Evolutionary conservation across 805 yeast species (phyloP), one percentile per base, ranked within the genome.

Genomic region (Ogataea nitratoaversa): DNA sequence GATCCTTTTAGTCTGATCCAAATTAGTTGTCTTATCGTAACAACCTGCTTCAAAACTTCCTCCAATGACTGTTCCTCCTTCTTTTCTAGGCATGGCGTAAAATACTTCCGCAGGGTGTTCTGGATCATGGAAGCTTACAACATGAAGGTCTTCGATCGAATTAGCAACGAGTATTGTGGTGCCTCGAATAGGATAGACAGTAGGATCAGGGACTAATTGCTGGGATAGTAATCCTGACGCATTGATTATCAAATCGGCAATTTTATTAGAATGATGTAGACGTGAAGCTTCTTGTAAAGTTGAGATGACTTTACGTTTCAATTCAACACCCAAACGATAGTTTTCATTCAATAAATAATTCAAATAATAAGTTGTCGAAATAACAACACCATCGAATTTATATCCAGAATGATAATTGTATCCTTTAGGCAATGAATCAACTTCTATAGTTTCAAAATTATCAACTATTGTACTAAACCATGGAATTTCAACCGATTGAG

Each of bases 21-120:
- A 52, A 47, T 78, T 80, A 31, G 65, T 62, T 3, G 36, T 47
- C 7, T 47, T 42, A 9, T 42, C 35, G 38, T 50, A 47, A 20
- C 52, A 54, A 29, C 50, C 45, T 11, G 49, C 33, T 25, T 54
- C 46, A 45, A 54, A 52, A 41, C 59, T 54, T 0, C 88, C 89
- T 3, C 88, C 89, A 41, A 82, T 69, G 30, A 82, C 76, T 25
- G 76, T 67, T 33, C 84, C 85, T n/a, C 88, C 87, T 60, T 82
- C 88, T 44, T 74, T 76, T 41, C 88, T 61, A n/a, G 88, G 88
- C 68, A 82, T 75, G 27, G 77, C 63, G 52, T 82, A 81, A 20
- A 80, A 60, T 36, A 63, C 53, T 48, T 82, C 88, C 37, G 62
- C 62, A 0, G 67, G 65, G 47, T 56, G 52, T 4, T 55, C 56